These are phyloP conservation scores for Clavispora fructus DNA, from an alignment of 805 yeast genomes.

Conservation along the genomic window DNA sequence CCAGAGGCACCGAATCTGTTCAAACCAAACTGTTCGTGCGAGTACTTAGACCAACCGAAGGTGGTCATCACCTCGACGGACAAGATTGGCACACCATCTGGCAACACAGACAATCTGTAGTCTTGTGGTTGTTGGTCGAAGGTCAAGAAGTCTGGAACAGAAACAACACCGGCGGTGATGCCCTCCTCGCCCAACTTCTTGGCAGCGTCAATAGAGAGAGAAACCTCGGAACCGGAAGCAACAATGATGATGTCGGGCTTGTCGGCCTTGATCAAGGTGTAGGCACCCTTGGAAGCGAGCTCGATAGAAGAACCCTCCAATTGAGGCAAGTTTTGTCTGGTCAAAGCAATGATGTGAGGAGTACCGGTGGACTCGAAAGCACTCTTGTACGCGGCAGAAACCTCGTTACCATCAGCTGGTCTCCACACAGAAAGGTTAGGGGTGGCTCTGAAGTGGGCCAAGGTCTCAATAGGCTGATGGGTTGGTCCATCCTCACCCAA, in stretches of 20 bases:
- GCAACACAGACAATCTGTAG: conserved; percentile 82
- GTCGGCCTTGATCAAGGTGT: conserved; percentile 56
- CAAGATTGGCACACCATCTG: conserved; percentile 89
- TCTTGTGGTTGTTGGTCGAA: conserved; percentile 79
- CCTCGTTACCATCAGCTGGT: conserved; percentile 91
- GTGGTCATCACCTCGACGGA: conserved; percentile 93
- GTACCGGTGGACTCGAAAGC: conserved; percentile 59
- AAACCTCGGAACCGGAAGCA: conserved; percentile 94
- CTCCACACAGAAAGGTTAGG: conserved; percentile 86
- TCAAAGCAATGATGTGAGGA: conserved; percentile 70
- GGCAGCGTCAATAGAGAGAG: conserved; percentile 75
- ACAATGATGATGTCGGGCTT: conserved; percentile 69
- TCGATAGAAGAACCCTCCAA: conserved; percentile 88
- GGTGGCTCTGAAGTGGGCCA: conserved; percentile 79
- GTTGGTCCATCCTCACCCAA: conserved; percentile 93
- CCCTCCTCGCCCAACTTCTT: conserved; percentile 64
- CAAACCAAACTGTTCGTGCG: conserved; percentile 95
- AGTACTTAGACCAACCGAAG: conserved; percentile 88
- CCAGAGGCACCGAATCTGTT: conserved; percentile 97
- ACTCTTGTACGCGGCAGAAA: conserved; percentile 72
- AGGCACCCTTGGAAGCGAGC: conserved; percentile 94
- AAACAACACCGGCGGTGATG: conserved; percentile 75
- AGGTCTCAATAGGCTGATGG: conserved; percentile 86
- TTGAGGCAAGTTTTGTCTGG: conserved; percentile 90
- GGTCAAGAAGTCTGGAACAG: conserved; percentile 88